Evolutionary conservation across 768 basidiomycete genomes (phyloP).

Genomic region (Pisolithus microcarpus): DNA sequence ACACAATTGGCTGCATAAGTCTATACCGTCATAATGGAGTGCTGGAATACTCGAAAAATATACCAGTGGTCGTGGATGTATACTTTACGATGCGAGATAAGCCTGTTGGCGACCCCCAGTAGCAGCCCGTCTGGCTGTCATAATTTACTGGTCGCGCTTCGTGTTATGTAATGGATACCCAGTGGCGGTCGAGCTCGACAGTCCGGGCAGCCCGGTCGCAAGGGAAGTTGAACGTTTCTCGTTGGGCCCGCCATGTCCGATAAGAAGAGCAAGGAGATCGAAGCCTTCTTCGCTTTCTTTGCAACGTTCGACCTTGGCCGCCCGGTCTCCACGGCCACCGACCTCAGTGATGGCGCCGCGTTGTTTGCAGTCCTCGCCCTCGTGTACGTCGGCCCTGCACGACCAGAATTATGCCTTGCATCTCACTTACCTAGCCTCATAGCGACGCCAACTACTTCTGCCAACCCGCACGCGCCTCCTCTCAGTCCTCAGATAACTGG

Average conservation of each 20-base stretch:
- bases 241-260: conserved; percentile 26
- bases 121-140: no score
- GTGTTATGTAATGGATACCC: conserved; percentile 19
- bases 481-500: conserved; percentile 79
- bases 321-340: conserved; percentile 53
- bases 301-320: conserved; percentile 61
- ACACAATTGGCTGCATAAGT: no score
- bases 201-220: background rate
- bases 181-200: background rate
- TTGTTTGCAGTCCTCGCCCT: conserved; percentile 68
- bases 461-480: conserved; percentile 47
- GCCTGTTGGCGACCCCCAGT: no score
- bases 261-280: conserved; percentile 52
- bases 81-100: no score
- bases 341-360: conserved; percentile 75
- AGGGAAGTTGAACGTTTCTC: background rate
- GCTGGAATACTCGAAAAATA: no score
- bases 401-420: background rate
- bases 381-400: conserved; percentile 47
- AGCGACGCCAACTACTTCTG: conserved; percentile 81
- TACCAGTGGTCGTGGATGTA: no score
- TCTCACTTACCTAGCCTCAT: conserved; percentile 6
- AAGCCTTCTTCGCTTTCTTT: conserved; percentile 80
- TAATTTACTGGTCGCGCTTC: no score
- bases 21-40: no score